Evolutionary conservation across 768 basidiomycete species (phyloP).

Genomic region (Mycena capillaripes): DNA sequence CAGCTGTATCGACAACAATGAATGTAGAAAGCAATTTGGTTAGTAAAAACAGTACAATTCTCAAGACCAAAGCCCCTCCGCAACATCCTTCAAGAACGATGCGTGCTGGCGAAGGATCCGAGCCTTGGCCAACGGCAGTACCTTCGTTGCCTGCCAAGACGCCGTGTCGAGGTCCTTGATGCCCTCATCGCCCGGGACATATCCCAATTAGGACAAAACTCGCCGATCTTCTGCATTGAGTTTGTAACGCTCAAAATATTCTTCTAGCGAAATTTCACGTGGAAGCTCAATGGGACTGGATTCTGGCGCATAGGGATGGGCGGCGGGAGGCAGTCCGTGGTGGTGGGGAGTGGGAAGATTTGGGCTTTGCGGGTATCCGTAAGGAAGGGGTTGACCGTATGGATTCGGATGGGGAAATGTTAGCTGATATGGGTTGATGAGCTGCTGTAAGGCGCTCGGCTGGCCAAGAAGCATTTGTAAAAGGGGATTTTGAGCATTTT

Average conservation of each 20-base stretch:
- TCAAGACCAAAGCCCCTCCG: background rate
- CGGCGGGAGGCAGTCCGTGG: background rate
- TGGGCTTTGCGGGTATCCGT: background rate
- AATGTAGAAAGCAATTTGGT: background rate
- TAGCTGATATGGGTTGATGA: no score
- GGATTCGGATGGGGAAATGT: no score
- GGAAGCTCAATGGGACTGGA: background rate
- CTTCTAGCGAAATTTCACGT: background rate
- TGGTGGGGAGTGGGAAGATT: background rate
- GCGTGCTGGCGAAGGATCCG: background rate
- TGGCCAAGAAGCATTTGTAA: background rate
- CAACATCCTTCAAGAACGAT: slow-evolving; percentile 1
- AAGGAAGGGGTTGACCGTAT: background rate
- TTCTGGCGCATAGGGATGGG: background rate
- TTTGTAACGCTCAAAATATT: slow-evolving; percentile 7
- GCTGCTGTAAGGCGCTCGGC: background rate
- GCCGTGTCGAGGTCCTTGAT: background rate
- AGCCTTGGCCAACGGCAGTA: background rate
- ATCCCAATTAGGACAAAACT: background rate
- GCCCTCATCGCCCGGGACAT: background rate
- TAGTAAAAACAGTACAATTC: background rate
- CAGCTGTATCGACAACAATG: background rate
- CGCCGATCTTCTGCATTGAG: background rate
- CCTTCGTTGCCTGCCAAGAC: background rate
- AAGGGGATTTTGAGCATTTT: background rate